Evolutionary conservation across 2,329 filamentous ascomycete species (phyloP), one percentile per base, ranked within the genome.

Genomic region (Colletotrichum melonis): DNA sequence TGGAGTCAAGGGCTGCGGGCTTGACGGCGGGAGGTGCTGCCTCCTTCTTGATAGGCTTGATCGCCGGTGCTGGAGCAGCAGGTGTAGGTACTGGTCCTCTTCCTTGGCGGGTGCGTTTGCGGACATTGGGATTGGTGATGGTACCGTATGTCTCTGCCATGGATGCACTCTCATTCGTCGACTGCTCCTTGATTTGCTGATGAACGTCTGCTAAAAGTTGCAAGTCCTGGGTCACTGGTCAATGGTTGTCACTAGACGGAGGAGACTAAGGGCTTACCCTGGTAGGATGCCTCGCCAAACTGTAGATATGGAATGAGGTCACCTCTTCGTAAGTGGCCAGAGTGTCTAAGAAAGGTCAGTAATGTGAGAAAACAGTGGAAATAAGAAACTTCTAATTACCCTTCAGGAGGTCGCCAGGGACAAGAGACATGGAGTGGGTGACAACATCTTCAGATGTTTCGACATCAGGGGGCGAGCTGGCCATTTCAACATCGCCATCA

Each of bases 251-350:
- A 19, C 1, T 19, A n/a, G 4, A 3, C 3, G 3, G 0, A 54
- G 5, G 12, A 7, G 2, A 1, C 4, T 11, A 12, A 60, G 3
- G 19, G 11, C 80, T 54, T 82, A 90, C 92, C 81, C 92, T 92
- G 19, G 95, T 85, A 1, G 91, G 88, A 49, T 91, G 88, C 1
- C 93, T 88, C 55, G 94, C 92, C 22, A 98, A 80, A 78, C 95
- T 98, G 84, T 98, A 98, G 56, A 98, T 85, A 78, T 98, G 95
- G 73, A 98, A 92, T 0, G 94, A 93, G 0, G 87, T 88, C 67
- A 98, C 90, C n/a, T 90, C 86, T 62, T 93, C 88, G 76, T 96
- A 97, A 19, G 90, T 87, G 16, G 87, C 85, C 70, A 95, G 90
- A 1, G 89, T 86, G 75, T 90, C 94, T 96, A 76, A 14, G 46